phyloP scores from a whole-genome alignment of 1,139 yeast species.

The Kodamaea sp. region DNA sequence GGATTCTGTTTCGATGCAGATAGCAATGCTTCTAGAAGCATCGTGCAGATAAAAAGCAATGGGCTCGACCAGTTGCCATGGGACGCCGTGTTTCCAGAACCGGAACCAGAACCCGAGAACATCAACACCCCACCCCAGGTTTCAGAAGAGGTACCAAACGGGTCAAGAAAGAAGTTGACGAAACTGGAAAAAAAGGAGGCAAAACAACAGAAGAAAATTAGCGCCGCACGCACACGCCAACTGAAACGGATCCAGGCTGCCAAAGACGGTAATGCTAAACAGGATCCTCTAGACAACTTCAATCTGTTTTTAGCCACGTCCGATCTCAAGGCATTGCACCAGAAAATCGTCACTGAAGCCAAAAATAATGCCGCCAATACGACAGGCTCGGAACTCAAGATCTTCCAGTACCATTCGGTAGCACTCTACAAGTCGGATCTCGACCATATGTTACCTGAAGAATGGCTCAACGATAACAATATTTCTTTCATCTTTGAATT shows the following conservation, averaged over 20 bases:
- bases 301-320: constrained; percentile 25
- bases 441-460: constrained; percentile 47
- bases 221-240: constrained; percentile 24
- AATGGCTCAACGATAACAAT: constrained; percentile 76
- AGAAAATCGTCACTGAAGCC: constrained; percentile 9
- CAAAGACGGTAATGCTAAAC: neutral
- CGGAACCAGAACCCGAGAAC: constrained; percentile 9
- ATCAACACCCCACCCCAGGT: too few species aligned
- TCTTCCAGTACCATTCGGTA: constrained; percentile 42
- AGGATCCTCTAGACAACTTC: constrained; percentile 2
- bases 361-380: neutral
- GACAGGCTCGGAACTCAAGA: constrained; percentile 22
- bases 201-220: constrained; percentile 32
- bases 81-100: constrained; percentile 16
- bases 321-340: constrained; percentile 21
- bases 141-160: too few species aligned
- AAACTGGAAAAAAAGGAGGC: constrained; percentile 33
- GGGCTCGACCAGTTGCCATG: constrained; percentile 38
- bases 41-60: constrained; percentile 15
- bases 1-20: constrained; percentile 17
- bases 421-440: constrained; percentile 42
- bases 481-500: constrained; percentile 64
- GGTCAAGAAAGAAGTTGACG: constrained; percentile 19
- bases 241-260: constrained; percentile 20
- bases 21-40: neutral